Percentiles rank a stretch among this genome's conserved stretches.
These are phyloP conservation scores for Escallonia herrerae DNA, from an alignment of 129 eudicot genomes.

Conservation along the genomic window DNA sequence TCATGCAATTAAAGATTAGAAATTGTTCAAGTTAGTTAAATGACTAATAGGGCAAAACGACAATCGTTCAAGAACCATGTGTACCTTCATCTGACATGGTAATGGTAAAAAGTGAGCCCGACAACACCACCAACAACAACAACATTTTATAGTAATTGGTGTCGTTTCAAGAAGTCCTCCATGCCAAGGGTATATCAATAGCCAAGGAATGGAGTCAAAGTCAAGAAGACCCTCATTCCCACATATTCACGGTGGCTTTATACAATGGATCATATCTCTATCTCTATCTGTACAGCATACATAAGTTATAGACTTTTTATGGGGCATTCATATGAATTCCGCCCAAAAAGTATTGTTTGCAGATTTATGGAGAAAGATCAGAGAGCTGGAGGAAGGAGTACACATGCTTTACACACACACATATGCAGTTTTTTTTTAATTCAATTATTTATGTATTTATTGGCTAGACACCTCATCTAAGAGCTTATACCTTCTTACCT, in stretches of 20 bases:
- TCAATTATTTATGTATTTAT: background rate
- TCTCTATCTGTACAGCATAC: background rate
- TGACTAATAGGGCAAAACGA: too few relatives aligned
- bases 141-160: too few relatives aligned
- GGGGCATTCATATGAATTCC: background rate
- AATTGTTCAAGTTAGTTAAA: too few relatives aligned
- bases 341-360: background rate
- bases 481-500: conserved; percentile 80
- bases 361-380: conserved; percentile 2
- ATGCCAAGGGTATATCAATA: too few relatives aligned
- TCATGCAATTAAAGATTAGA: too few relatives aligned
- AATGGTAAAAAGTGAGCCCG: too few relatives aligned
- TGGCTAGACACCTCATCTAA: conserved; percentile 67
- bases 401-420: background rate
- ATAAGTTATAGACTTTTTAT: background rate
- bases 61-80: too few relatives aligned
- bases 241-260: background rate
- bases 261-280: background rate
- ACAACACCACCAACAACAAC: too few relatives aligned
- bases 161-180: too few relatives aligned
- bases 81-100: too few relatives aligned
- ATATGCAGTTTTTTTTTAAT: background rate
- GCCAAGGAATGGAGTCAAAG: background rate
- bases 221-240: background rate
- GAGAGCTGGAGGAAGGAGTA: background rate